Conservation (phyloP, 2,329 filamentous ascomycete genomes). For the Atkinsonella texensis region DNA sequence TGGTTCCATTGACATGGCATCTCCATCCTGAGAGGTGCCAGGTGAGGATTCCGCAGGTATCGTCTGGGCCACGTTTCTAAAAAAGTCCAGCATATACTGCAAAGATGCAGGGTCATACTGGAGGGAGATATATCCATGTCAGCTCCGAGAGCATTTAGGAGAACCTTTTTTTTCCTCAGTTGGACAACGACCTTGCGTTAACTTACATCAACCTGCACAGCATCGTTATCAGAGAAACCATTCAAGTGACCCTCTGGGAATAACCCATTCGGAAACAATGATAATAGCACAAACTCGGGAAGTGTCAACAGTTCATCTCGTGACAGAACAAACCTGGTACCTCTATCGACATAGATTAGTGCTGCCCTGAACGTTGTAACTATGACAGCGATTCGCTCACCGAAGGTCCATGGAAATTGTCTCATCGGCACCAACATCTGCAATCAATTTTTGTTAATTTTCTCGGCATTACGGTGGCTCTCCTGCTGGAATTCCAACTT, state of each 20-base stretch:
- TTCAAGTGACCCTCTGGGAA: slow-evolving; percentile 95
- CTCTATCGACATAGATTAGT: slow-evolving; percentile 42
- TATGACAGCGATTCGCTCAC: slow-evolving; percentile 37
- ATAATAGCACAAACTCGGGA: slow-evolving; percentile 92
- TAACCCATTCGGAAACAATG: slow-evolving; percentile 96
- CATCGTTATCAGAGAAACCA: slow-evolving; percentile 81
- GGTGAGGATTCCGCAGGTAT: slow-evolving; percentile 68
- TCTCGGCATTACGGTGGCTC: too few species aligned
- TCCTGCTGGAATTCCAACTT: slow-evolving; percentile 15
- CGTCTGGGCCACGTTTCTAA: slow-evolving; percentile 90
- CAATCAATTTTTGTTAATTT: slow-evolving; percentile 3
- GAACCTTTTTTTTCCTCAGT: too few species aligned
- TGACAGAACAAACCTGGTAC: slow-evolving; percentile 85
- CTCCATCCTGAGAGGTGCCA: slow-evolving; percentile 49
- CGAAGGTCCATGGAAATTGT: slow-evolving; percentile 90
- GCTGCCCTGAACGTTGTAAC: not conserved
- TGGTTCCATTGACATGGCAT: slow-evolving; percentile 57
- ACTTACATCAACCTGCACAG: slow-evolving; percentile 87
- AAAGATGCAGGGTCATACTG: slow-evolving; percentile 95
- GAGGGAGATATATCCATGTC: not conserved
- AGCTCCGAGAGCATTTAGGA: not conserved
- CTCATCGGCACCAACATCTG: slow-evolving; percentile 78
- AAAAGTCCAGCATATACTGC: slow-evolving; percentile 99
- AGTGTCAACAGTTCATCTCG: slow-evolving; percentile 90
- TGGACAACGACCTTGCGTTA: too few species aligned